These are phyloP conservation scores for Xylaria grammica DNA, from an alignment of 495 filamentous ascomycete species.

Conservation along the genomic window DNA sequence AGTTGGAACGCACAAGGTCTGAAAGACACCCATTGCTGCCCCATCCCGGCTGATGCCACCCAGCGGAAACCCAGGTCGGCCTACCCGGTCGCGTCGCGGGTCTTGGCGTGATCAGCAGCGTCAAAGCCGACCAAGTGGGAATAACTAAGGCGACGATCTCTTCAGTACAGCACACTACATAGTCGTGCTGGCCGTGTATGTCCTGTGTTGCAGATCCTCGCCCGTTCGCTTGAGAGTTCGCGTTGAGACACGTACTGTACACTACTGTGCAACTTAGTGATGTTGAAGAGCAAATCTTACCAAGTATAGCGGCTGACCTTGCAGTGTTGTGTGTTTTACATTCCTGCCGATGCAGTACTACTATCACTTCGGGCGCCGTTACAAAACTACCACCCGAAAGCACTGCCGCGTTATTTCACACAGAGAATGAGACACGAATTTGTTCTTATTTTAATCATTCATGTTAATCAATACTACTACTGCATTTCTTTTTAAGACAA, in stretches of 20 bases:
- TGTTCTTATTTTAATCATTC: constrained; percentile 5
- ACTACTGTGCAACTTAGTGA: background rate
- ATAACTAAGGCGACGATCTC: constrained; percentile 5
- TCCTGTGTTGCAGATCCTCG: constrained; percentile 9
- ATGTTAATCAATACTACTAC: constrained; percentile 14
- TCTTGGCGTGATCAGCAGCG: constrained; percentile 11
- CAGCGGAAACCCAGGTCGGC: no score
- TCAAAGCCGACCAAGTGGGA: background rate
- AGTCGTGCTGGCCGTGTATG: background rate
- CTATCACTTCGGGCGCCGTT: background rate
- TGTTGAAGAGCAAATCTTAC: background rate
- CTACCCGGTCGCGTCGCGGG: background rate
- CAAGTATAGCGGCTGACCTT: no score
- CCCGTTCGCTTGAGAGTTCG: background rate
- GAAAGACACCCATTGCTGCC: background rate
- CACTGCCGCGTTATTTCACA: background rate
- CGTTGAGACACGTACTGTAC: constrained; percentile 12
- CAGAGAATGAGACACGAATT: background rate
- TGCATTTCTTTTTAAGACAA: no score
- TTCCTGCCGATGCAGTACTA: background rate
- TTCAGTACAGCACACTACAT: no score
- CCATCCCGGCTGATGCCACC: background rate
- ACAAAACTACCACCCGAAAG: background rate
- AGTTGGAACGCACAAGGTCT: background rate
- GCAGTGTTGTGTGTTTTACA: background rate